Percentiles rank a stretch among this genome's conserved stretches.
phyloP scores from a whole-genome alignment of 495 filamentous ascomycete species.

The Aspergillus cristatus region DNA sequence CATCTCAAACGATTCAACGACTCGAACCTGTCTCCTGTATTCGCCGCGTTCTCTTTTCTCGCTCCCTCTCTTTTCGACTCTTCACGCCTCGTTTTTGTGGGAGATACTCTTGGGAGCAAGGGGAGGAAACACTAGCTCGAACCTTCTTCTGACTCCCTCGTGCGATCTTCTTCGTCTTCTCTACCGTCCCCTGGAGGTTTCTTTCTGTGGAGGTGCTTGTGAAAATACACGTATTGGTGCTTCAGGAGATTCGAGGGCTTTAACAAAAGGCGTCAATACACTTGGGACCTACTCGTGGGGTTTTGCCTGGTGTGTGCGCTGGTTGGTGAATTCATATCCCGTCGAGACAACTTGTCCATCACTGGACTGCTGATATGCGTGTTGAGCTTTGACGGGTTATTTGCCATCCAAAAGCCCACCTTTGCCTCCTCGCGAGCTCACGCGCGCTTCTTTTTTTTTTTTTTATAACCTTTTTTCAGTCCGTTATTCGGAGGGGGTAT shows the following conservation, averaged over 20 bases:
- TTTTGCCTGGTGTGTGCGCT: too few species aligned
- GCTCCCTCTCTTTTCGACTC: constrained; percentile 7
- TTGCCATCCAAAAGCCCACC: constrained; percentile 2
- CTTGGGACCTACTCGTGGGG: too few species aligned
- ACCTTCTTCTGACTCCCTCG: background rate
- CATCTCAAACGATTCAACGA: constrained; percentile 4
- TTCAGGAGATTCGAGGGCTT: too few species aligned
- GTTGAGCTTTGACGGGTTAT: constrained; percentile 21
- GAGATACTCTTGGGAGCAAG: too few species aligned
- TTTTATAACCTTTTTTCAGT: constrained; percentile 11
- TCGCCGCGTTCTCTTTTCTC: background rate
- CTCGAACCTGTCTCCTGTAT: background rate
- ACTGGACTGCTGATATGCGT: constrained; percentile 24
- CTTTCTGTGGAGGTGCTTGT: too few species aligned
- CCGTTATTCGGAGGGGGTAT: constrained; percentile 45
- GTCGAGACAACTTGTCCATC: constrained; percentile 1
- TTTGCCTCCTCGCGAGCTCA: background rate
- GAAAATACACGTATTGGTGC: too few species aligned
- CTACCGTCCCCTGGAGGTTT: too few species aligned
- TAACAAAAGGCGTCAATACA: background rate
- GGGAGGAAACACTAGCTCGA: too few species aligned
- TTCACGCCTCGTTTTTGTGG: too few species aligned
- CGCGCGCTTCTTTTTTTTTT: background rate
- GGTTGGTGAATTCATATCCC: too few species aligned
- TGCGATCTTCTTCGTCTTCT: background rate